A percentile compares a stretch with the other conserved stretches of the same genome.
Conservation (phyloP, 306 rosid species). For the Citrullus mucosospermus region DNA sequence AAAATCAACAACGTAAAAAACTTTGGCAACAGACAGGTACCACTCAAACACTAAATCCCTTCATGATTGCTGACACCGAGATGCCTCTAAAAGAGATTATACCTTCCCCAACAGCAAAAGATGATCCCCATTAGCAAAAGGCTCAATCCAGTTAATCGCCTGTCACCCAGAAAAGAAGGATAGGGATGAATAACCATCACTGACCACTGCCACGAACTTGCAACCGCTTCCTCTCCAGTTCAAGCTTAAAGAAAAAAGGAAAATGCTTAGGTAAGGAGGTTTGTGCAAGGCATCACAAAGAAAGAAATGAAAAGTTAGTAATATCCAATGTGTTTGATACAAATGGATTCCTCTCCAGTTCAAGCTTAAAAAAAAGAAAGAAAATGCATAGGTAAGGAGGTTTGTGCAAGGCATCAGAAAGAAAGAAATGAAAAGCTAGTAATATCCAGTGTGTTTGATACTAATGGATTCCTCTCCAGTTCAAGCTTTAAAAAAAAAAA, state of each 20-base stretch:
- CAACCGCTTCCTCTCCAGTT: constrained; percentile 74
- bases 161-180: constrained; percentile 1
- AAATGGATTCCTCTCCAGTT: too few relatives aligned
- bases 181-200: constrained; percentile 18
- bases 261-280: neutral
- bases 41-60: constrained; percentile 16
- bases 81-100: constrained; percentile 16
- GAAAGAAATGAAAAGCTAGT: too few relatives aligned
- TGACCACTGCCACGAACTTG: constrained; percentile 54
- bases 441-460: too few relatives aligned
- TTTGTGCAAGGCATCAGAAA: too few relatives aligned
- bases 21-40: constrained; percentile 5
- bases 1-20: constrained; percentile 21
- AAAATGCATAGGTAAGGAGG: too few relatives aligned
- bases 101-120: neutral
- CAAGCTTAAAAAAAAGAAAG: too few relatives aligned
- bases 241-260: constrained; percentile 38
- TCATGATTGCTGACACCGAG: constrained; percentile 24
- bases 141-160: constrained; percentile 17
- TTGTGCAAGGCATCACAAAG: neutral
- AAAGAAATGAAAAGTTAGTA: neutral
- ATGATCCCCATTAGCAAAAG: neutral
- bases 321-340: neutral
- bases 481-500: constrained; percentile 43
- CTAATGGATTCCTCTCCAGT: constrained; percentile 39